phyloP scores from a whole-genome alignment of 2,329 filamentous ascomycete genomes.

The Ascochyta pisi region DNA sequence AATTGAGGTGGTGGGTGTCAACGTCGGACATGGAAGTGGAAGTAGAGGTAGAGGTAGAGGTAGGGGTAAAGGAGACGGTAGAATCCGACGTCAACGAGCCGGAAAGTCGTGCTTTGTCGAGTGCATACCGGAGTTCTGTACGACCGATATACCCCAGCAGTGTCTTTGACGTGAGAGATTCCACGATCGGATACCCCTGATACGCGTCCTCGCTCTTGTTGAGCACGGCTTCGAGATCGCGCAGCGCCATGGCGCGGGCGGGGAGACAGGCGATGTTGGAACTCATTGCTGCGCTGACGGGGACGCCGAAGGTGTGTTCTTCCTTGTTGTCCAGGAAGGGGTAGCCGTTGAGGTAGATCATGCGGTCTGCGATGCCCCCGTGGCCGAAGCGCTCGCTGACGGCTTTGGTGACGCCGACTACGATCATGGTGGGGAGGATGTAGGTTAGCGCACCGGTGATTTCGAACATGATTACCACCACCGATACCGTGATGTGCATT shows the following conservation, averaged over 20 bases:
- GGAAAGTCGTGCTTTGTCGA: constrained; percentile 78
- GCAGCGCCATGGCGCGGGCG: constrained; percentile 74
- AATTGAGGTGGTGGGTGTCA: constrained; percentile 63
- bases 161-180: constrained; percentile 72
- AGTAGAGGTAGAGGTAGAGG: neutral
- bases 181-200: constrained; percentile 92
- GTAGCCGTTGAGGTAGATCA: constrained; percentile 99
- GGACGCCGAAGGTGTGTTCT: constrained; percentile 94
- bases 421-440: constrained; percentile 98
- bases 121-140: constrained; percentile 88
- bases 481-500: constrained; percentile 96
- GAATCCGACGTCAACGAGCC: constrained; percentile 23
- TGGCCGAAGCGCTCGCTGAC: constrained; percentile 92
- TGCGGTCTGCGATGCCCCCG: constrained; percentile 94
- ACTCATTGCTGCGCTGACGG: constrained; percentile 90
- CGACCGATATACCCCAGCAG: constrained; percentile 91
- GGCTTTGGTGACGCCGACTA: constrained; percentile 94
- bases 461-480: constrained; percentile 99
- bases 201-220: constrained; percentile 76
- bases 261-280: constrained; percentile 76
- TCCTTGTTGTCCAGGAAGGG: constrained; percentile 98
- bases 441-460: constrained; percentile 96
- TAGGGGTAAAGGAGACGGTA: constrained; percentile 65
- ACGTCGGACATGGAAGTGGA: neutral
- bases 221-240: constrained; percentile 73